Conservation (phyloP, 169 alveolate genomes). For the Plasmodium cynomolgi region DNA sequence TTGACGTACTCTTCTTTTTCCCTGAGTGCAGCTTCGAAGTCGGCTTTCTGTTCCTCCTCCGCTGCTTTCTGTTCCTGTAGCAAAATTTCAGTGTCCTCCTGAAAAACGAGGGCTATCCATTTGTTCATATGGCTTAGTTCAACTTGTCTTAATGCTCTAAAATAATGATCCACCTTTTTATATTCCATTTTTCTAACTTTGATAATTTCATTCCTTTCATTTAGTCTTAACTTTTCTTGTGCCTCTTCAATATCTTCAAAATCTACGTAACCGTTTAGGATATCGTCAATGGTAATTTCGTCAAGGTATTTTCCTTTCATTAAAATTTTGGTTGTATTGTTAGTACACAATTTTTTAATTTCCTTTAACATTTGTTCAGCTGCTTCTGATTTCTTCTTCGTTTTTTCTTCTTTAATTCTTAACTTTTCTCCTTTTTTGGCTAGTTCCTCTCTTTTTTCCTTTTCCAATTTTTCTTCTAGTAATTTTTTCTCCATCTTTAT, state of each 20-base stretch:
- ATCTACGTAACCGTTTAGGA: slow-evolving; percentile 88
- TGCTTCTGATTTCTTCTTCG: slow-evolving; percentile 77
- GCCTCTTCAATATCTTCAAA: slow-evolving; percentile 91
- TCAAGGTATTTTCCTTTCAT: slow-evolving; percentile 90
- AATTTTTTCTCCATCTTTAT: slow-evolving; percentile 88
- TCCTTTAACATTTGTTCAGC: slow-evolving; percentile 83
- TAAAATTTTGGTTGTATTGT: slow-evolving; percentile 80
- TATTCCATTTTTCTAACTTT: slow-evolving; percentile 87
- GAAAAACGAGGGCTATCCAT: slow-evolving; percentile 79
- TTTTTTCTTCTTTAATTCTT: slow-evolving; percentile 81
- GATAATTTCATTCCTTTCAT: slow-evolving; percentile 88
- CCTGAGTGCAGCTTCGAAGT: slow-evolving; percentile 79
- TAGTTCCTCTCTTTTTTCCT: slow-evolving; percentile 86
- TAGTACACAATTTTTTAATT: slow-evolving; percentile 84
- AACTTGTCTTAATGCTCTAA: slow-evolving; percentile 88
- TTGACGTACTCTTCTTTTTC: slow-evolving; percentile 79
- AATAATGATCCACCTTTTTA: slow-evolving; percentile 88
- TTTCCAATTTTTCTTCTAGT: slow-evolving; percentile 82
- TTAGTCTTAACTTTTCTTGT: slow-evolving; percentile 85
- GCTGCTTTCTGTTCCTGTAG: slow-evolving; percentile 82
- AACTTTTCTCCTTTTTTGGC: slow-evolving; percentile 84
- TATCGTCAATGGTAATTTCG: slow-evolving; percentile 89
- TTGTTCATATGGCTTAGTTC: slow-evolving; percentile 83
- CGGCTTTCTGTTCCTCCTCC: slow-evolving; percentile 81
- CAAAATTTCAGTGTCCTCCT: slow-evolving; percentile 79